Evolutionary conservation across 805 yeast genomes (phyloP), one percentile per base, ranked within the genome.

Genomic region (Yarrowia divulgata): DNA sequence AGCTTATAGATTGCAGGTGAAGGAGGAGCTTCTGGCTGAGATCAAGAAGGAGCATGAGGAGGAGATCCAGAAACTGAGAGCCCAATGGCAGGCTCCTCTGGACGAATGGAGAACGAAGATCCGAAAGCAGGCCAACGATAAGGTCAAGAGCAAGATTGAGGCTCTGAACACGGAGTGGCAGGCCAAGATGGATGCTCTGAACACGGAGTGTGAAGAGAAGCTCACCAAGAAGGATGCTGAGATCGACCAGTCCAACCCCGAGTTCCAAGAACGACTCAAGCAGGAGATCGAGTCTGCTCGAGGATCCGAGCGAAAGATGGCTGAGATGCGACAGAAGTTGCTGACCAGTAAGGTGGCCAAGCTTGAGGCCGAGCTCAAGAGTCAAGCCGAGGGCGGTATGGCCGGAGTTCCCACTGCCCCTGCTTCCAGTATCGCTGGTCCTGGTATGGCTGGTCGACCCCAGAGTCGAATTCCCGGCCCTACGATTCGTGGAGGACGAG

Each of bases 251-350:
- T 5, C 34, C 34, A 73, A 75, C 69, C 77, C 77, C 9, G 79
- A 81, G 67, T 78, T 85, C 73, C 82, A 82, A 69, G 76, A 75
- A 50, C 81, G 79, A 77, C 79, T 72, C 76, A 74, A 66, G 73
- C 79, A 81, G 70, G 80, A 82, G 55, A 81, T 83, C 19, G 82
- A 80, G 40, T 84, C 81, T 57, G 82, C 84, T 2, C 79, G 85
- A 62, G 79, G 81, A 67, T 84, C 85, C 34, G 83, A 85, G 52
- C 84, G 85, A 63, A 85, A 86, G 74, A 87, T 87, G 73, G 83
- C 83, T 60, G 89, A 85, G 70, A 83, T 89, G 76, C 84, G 87
- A 72, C 82, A 83, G 69, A 84, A 82, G 70, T 83, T 89, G 76
- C 79, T 86, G 73, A 84, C 82, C 72, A 81, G 81, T 71, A 87